A percentile compares a stretch with the other conserved stretches of the same genome.
These are phyloP conservation scores for Mortierella sp. DNA, from an alignment of 371 early-diverging fungal genomes.

Conservation along the genomic window DNA sequence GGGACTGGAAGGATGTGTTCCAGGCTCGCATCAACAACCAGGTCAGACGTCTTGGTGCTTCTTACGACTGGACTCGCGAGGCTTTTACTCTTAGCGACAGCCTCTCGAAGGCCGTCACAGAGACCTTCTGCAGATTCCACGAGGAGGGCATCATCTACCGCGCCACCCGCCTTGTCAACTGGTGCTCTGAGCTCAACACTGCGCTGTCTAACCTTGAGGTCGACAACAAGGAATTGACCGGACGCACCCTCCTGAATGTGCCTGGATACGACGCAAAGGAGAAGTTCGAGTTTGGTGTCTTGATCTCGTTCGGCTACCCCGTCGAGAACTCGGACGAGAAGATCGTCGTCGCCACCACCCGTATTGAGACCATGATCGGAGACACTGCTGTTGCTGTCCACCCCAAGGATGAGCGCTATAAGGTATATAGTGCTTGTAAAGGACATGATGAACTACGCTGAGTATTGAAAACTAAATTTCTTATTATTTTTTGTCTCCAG, in stretches of 20 bases:
- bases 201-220: slow-evolving; percentile 99
- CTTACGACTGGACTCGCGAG: slow-evolving; percentile 95
- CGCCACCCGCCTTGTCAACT: slow-evolving; percentile 97
- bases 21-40: slow-evolving; percentile 92
- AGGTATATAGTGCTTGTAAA: too few relatives aligned
- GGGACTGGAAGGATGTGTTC: slow-evolving; percentile 96
- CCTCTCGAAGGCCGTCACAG: slow-evolving; percentile 88
- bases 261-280: slow-evolving; percentile 93
- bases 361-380: slow-evolving; percentile 99
- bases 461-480: not conserved
- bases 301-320: slow-evolving; percentile 92
- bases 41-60: slow-evolving; percentile 94
- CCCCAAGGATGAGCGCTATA: slow-evolving; percentile 84
- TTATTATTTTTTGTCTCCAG: slow-evolving; percentile 20
- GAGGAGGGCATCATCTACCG: slow-evolving; percentile 98
- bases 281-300: slow-evolving; percentile 98
- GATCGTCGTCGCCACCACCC: slow-evolving; percentile 98
- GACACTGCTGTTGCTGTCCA: slow-evolving; percentile 98
- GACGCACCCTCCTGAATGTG: slow-evolving; percentile 85
- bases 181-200: slow-evolving; percentile 98
- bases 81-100: slow-evolving; percentile 97
- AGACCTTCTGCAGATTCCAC: slow-evolving; percentile 96
- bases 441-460: too few relatives aligned
- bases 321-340: slow-evolving; percentile 88
- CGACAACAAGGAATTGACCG: slow-evolving; percentile 90